These are phyloP conservation scores for Inosperma sp. DNA, from an alignment of 768 basidiomycete genomes.

Conservation along the genomic window DNA sequence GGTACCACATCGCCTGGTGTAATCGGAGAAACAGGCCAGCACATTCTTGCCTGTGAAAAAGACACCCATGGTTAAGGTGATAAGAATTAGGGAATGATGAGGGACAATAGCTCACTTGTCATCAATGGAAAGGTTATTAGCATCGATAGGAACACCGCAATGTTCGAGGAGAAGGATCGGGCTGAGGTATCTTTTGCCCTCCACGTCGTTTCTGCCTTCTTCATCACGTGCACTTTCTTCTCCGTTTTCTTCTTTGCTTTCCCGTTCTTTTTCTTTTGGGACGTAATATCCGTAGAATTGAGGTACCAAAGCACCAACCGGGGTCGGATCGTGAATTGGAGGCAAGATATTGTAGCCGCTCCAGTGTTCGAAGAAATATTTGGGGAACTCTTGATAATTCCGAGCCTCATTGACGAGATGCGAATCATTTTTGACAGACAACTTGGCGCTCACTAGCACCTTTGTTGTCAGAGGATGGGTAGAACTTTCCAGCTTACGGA, in stretches of 20 bases:
- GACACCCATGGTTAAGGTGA: neutral
- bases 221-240: neutral
- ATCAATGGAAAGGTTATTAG: slow-evolving; percentile 28
- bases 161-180: slow-evolving; percentile 42
- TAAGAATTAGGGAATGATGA: neutral
- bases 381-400: slow-evolving; percentile 43
- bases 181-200: slow-evolving; percentile 27
- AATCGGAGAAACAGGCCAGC: slow-evolving; percentile 36
- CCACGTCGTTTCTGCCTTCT: neutral
- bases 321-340: slow-evolving; percentile 42
- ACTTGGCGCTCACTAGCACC: slow-evolving; percentile 42
- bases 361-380: slow-evolving; percentile 43
- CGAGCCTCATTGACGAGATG: slow-evolving; percentile 40
- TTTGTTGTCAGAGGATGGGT: slow-evolving; percentile 32
- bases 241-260: neutral
- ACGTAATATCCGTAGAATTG: slow-evolving; percentile 63
- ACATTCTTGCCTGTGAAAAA: slow-evolving; percentile 35
- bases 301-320: slow-evolving; percentile 49
- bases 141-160: slow-evolving; percentile 32
- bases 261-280: slow-evolving; percentile 12
- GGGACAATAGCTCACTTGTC: slow-evolving; percentile 37
- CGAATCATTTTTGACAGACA: slow-evolving; percentile 33
- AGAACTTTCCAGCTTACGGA: slow-evolving; percentile 12
- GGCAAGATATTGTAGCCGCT: slow-evolving; percentile 42
- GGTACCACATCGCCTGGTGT: slow-evolving; percentile 33